Base-by-base conservation (phyloP, 805 yeast species). In the Brettanomyces sp. region DNA sequence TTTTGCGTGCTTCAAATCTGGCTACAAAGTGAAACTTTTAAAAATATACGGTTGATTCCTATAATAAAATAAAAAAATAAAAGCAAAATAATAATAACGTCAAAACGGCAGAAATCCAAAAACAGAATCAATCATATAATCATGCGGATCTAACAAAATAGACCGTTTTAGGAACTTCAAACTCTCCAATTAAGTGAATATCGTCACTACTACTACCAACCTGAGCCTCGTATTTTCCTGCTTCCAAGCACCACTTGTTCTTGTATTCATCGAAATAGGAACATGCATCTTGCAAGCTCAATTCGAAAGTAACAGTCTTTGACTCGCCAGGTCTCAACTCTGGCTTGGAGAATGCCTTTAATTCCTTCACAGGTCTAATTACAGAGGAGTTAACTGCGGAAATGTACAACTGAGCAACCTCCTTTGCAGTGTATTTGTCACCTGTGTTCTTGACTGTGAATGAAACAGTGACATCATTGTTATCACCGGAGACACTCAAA, bases 331-430 rank as follows among this genome's bases (percentile, higher is more conserved):
- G 64, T 42, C 60, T 53, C 48, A 80, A 54, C 36, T 49, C 56
- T 7, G 74, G 71, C 60, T 80, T 79, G 14, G 62, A 70, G 55
- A 76, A 80, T 25, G 74, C 82, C 59, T 76, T 79, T 58, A 80
- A 66, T 54, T 80, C 85, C 60, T 79, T 80, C 23, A 67, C 57
- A 9, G 85, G 82, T 55, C 85, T 70, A 14, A 43, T 39, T 12
- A 52, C 52, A n/a, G 46, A 23, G 0, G 44, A 38, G 43, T 67
- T 67, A 37, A 69, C 56, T 12, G 62, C 56, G 14, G 54, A 44
- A 47, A 80, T 56, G 56, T 79, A 80, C 21, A 77, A 61, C 59
- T 80, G 86, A 8, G 73, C 76, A 44, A 69, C 74, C 56, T 79
- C 84, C 23, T 71, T 62, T 48, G 85, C 85, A 23, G 61, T 21